Evolutionary conservation across 2,329 filamentous ascomycete species (phyloP).

Genomic region (Lachnellula subtilissima): DNA sequence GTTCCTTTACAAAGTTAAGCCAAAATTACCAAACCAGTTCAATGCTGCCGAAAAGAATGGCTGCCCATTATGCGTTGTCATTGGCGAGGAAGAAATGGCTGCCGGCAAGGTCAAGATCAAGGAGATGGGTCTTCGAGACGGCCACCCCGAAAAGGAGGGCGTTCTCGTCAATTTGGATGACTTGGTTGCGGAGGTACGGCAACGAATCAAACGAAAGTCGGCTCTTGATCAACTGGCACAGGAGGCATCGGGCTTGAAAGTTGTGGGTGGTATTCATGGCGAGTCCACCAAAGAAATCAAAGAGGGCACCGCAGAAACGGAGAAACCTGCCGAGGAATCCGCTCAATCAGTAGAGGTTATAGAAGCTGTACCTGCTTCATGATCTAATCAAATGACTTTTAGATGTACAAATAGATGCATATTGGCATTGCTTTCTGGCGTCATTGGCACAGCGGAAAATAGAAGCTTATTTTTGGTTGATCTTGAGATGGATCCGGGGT

Average conservation of each 20-base stretch:
- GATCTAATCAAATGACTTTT: slow-evolving; percentile 4
- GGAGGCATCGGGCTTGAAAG: slow-evolving; percentile 28
- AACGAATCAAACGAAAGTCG: slow-evolving; percentile 37
- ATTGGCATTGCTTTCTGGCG: not conserved
- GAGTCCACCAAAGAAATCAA: slow-evolving; percentile 14
- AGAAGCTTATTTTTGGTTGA: not conserved
- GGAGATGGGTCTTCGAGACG: slow-evolving; percentile 72
- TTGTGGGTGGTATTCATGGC: slow-evolving; percentile 28
- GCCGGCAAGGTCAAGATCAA: slow-evolving; percentile 84
- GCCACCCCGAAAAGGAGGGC: slow-evolving; percentile 87
- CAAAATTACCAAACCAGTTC: slow-evolving; percentile 84
- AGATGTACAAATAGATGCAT: slow-evolving; percentile 5
- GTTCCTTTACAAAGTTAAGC: slow-evolving; percentile 85
- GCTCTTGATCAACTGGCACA: slow-evolving; percentile 27
- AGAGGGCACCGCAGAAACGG: not conserved
- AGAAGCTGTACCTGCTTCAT: slow-evolving; percentile 24
- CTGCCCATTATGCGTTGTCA: slow-evolving; percentile 80
- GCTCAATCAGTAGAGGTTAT: slow-evolving; percentile 19
- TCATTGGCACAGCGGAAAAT: slow-evolving; percentile 1
- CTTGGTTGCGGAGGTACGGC: slow-evolving; percentile 59
- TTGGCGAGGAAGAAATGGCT: slow-evolving; percentile 85
- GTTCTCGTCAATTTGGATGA: slow-evolving; percentile 63
- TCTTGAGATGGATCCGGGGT: slow-evolving; percentile 4
- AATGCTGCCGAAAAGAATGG: slow-evolving; percentile 78
- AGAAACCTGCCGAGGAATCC: slow-evolving; percentile 12